Base-by-base conservation (phyloP, 371 early-diverging fungal genomes). In the Apophysomyces trapeziformis region DNA sequence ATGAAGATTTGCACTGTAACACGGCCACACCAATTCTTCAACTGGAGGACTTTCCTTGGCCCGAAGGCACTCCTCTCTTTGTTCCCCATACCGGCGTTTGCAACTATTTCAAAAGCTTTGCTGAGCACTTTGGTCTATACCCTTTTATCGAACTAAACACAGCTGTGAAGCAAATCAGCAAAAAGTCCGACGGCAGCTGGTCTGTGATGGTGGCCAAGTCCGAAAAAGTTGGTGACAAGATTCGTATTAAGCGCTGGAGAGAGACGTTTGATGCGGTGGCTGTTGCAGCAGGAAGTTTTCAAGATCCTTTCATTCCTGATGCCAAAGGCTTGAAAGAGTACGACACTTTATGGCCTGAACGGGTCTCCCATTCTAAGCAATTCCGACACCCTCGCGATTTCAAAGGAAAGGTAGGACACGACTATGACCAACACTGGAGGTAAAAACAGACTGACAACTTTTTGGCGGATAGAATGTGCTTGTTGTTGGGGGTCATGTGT, bases 191-290 rank as follows among this genome's bases (percentile, higher is more conserved):
- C 13, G 57, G 58, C 13, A 38, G n/a, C 1, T 70, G 74, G 0
- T 21, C 21, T 50, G 54, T 50, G 16, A 32, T 26, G 21, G 16
- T 50, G 21, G 21, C 21, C 21, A 70, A 71, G 21, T 64, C 67
- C 18, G 63, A 65, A 38, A 61, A 60, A 2, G 50, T 63, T 14
- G 38, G 68, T 9, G 69, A 71, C 0, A 60, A 63, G 18, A 45
- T 75, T 11, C 59, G 58, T 11, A 45, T 64, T 1, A 64, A 39
- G 12, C 63, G 60, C 32, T 73, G 74, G 73, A 59, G 66, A 39
- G 80, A 77, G 12, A 62, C 65, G 0, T 77, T 79, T 69, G 80
- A 82, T 68, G 83, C 78, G 5, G 75, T 82, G 11, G 72, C 72
- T 0, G 64, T 70, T 38, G 80, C 83, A 0, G 61, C 80, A 1